Base-by-base conservation (phyloP, 2,329 filamentous ascomycete species). In the Scorias spongiosa region DNA sequence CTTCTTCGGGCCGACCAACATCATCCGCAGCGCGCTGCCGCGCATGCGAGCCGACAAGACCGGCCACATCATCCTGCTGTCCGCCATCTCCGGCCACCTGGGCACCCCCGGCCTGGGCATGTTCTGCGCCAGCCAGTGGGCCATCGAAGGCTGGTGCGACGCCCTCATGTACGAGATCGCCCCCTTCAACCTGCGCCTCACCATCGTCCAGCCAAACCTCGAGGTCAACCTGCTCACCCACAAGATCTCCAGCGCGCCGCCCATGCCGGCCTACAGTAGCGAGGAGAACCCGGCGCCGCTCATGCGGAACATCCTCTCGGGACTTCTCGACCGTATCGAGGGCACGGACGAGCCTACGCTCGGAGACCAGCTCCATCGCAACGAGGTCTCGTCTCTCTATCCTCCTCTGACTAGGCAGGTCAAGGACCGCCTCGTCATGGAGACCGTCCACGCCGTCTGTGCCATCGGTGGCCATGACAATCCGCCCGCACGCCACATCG, bases 401-500 rank as follows among this genome's bases (percentile, higher is more conserved):
- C 83, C 88, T 0, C 78, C 75, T 34, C 67, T 95, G 34, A 80
- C 80, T 5, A 66, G 72, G 1, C 69, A 73, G 5, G 74, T 86
- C 36, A 76, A 82, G 47, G 80, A 88, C 52, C 73, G 75, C 18
- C 67, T 96, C 14, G 82, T 93, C 4, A 75, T 80, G 47, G 91
- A 96, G 64, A 94, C 91, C 0, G 84, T 96, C 0, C 82, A 93
- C 61, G 88, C 89, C 1, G 71, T 98, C 39, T 84, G 83, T 11
- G 86, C 88, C 0, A 94, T 96, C 53, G 91, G 87, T 0, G 91
- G 89, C 0, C 88, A 95, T 60, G 88, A 95, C 59, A 96, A 96
- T 60, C 91, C 91, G 1, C 91, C 91, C 0, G 85, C 87, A 1
- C 72, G 91, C 29, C 89, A 96, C 60, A 95, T 96, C 55, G 88